Evolutionary conservation across 495 filamentous ascomycete species (phyloP), one percentile per base, ranked within the genome.

Genomic region (Penicillium crystallinum): DNA sequence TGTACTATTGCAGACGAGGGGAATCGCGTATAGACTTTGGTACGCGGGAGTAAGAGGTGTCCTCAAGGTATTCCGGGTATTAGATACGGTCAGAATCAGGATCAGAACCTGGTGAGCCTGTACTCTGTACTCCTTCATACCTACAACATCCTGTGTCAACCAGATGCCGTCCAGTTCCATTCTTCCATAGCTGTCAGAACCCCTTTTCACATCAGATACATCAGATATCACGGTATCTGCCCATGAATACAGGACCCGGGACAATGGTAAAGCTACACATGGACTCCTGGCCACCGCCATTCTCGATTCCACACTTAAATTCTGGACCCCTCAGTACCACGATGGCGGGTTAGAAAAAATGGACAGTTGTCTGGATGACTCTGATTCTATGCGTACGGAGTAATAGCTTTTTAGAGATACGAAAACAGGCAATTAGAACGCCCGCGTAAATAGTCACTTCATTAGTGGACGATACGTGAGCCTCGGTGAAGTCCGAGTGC

Each of bases 231-330:
- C 14, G 4, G 14, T 5, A 15, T 15, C 7, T 15, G 11, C 34
- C 25, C 29, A 43, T 44, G 6, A 12, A 5, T 8, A 25, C 38
- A 25, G 17, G 49, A 31, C 49, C 40, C 49, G n/a, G 17, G 1
- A 18, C 47, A 50, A 19, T 21, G 48, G 48, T 34, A 50, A 50
- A 34, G 18, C 37, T 14, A 50, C 12, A 34, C 25, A 21, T 23
- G 21, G 48, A 31, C 27, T 27, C 35, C 23, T 33, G 19, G 27
- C 36, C 36, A 29, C 36, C 40, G 22, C 39, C 22, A 42, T 30
- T 29, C 40, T 10, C 30, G 7, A 23, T 12, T 21, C 10, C 14
- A 18, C 4, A 21, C 36, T 3, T 7, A 12, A 7, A 49, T 14
- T 49, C 10, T 10, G 18, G 17, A 15, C 44, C 29, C 38, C 25